Base-by-base conservation (phyloP, 2,329 filamentous ascomycete genomes). In the Fusarium continuum region DNA sequence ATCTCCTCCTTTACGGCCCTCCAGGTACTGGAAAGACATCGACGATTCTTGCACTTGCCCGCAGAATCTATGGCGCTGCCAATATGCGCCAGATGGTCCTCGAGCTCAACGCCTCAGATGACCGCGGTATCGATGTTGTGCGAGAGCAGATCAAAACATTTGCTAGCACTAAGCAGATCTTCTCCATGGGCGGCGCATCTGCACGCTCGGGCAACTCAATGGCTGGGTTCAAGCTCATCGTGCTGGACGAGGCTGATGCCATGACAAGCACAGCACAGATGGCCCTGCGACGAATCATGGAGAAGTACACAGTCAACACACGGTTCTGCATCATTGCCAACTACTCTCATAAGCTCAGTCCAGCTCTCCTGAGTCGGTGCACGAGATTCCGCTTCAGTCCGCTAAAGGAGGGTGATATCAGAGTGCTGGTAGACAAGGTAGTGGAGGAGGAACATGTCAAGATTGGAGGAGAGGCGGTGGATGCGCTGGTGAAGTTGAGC, bases 221-320 rank as follows among this genome's bases (percentile, higher is more conserved):
- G 22, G 92, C 91, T 0, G 86, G 86, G 4, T 99, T 91, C 82
- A 99, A 99, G 81, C 87, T 99, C 68, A 98, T 99, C 74, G 92
- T 99, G 51, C 86, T 99, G 5, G 95, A 99, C 76, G 95, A 99
- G 81, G 95, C 95, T n/a, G 95, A 99, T 76, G 95, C 95, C 49
- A 99, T 99, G 95, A 99, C 95, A n/a, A 91, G 92, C 49, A 96
- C 94, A 1, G 95, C 95, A 6, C 95, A 99, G 78, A 99, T 99
- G 94, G 95, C 95, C 0, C 82, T 99, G 51, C 87, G 95, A 61
- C 84, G 95, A 41, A 98, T 99, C 73, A 99, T 99, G 95, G 95
- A 99, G 75, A 97, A 97, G 79, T 99, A 99, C 80, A 99, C 95
- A 1, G 91, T 91, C 58, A 99, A 99, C 79, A 97, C 95, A 3